Percentiles rank a stretch among this genome's conserved stretches.
Conservation (phyloP, 2,329 filamentous ascomycete genomes). For the Xylaria hypoxylon region DNA sequence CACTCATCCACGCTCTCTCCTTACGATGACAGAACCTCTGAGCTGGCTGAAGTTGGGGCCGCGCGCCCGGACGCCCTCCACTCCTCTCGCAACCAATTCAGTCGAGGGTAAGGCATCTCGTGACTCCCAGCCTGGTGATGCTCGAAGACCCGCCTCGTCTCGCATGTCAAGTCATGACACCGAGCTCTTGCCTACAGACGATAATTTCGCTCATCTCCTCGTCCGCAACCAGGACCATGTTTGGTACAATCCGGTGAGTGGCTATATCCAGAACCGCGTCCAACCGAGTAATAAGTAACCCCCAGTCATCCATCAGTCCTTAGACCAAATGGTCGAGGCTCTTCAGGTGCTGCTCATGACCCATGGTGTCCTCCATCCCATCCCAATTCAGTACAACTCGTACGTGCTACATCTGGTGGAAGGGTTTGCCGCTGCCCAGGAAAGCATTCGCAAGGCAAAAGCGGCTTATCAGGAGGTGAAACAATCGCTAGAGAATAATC, state of each 20-base stretch:
- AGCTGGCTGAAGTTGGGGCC: constrained; percentile 44
- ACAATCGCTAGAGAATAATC: constrained; percentile 48
- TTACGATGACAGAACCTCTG: constrained; percentile 33
- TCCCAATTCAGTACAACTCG: constrained; percentile 57
- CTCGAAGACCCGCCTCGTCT: constrained; percentile 34
- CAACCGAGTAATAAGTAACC: constrained; percentile 1
- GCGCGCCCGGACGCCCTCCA: constrained; percentile 43
- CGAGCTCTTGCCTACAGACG: constrained; percentile 27
- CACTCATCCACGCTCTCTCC: neutral
- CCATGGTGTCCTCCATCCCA: constrained; percentile 49
- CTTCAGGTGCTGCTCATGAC: constrained; percentile 58
- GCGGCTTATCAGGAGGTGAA: constrained; percentile 47
- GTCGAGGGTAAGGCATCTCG: constrained; percentile 28
- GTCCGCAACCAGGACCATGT: constrained; percentile 47
- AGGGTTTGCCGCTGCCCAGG: constrained; percentile 49
- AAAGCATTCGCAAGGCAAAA: constrained; percentile 49
- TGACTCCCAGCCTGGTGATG: constrained; percentile 24
- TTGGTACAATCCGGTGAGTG: constrained; percentile 53
- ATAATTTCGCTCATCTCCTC: constrained; percentile 26
- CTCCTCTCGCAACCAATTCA: constrained; percentile 33
- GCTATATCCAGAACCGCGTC: neutral
- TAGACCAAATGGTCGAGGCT: constrained; percentile 59
- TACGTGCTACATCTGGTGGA: constrained; percentile 58
- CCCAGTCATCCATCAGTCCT: constrained; percentile 38
- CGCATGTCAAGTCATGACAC: constrained; percentile 45